Evolutionary conservation across 2,329 filamentous ascomycete species (phyloP).

Genomic region (Graphiopsis chlorocephala): DNA sequence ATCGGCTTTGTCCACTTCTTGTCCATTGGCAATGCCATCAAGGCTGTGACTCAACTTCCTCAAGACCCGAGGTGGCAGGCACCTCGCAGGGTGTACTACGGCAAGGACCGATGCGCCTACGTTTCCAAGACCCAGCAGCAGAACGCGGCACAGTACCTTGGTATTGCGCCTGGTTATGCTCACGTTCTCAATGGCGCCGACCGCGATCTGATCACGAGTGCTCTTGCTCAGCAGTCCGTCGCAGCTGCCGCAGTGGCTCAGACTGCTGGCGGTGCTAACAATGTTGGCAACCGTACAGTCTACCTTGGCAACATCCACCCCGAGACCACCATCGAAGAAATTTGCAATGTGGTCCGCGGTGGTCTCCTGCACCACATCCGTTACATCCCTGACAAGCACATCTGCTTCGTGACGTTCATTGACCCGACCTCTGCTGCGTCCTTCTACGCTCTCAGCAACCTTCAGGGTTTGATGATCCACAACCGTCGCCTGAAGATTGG

Average conservation of each 20-base stretch:
- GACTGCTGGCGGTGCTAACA: slow-evolving; percentile 93
- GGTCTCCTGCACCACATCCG: slow-evolving; percentile 96
- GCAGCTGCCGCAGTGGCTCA: slow-evolving; percentile 95
- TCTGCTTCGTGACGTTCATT: slow-evolving; percentile 99
- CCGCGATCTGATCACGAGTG: slow-evolving; percentile 92
- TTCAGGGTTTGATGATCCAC: slow-evolving; percentile 98
- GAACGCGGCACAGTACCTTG: slow-evolving; percentile 95
- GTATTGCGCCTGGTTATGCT: slow-evolving; percentile 93
- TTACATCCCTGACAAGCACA: slow-evolving; percentile 99
- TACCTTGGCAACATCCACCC: slow-evolving; percentile 98
- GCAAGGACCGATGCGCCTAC: slow-evolving; percentile 96
- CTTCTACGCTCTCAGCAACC: slow-evolving; percentile 95
- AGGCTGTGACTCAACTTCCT: slow-evolving; percentile 92
- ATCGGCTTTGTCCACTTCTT: slow-evolving; percentile 98
- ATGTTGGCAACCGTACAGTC: slow-evolving; percentile 94
- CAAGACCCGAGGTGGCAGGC: slow-evolving; percentile 97
- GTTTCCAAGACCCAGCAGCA: slow-evolving; percentile 99
- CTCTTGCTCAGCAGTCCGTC: slow-evolving; percentile 94
- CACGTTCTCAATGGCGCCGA: slow-evolving; percentile 95
- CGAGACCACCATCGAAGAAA: slow-evolving; percentile 98
- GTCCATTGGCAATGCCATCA: slow-evolving; percentile 96
- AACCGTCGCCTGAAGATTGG: slow-evolving; percentile 97
- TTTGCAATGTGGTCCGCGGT: slow-evolving; percentile 96
- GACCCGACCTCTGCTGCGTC: slow-evolving; percentile 96
- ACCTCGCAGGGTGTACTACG: slow-evolving; percentile 94